Evolutionary conservation across 1,284 basidiomycete genomes (phyloP), one percentile per base, ranked within the genome.

Genomic region (Hortiboletus rubellus): DNA sequence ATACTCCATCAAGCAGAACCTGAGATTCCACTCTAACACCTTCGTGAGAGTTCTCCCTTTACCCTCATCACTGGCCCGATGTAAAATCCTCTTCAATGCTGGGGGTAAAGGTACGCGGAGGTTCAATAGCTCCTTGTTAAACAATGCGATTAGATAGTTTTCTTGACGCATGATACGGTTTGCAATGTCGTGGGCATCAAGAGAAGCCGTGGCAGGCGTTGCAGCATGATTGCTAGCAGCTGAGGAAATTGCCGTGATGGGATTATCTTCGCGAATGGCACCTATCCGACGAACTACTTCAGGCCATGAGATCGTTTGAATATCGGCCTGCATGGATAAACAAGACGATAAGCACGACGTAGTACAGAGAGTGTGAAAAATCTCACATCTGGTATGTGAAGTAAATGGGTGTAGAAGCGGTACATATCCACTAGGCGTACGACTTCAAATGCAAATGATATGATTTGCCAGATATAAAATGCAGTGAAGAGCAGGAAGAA

Each of bases 91-190:
- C 60, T 82, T 79, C 46, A 89, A 62, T 14, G 77, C 57, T 9
- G 68, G 71, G 1, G 92, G 93, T 18, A 95, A 66, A 1, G 96
- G 96, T 2, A 92, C 82, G 7, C 87, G 86, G 14, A 98, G 81
- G 73, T 99, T 92, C 46, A 99, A 79, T 5, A 98, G 75, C 64
- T 97, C 94, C 69, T 98, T 98, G 78, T 98, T 98, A 77, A 99
- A 98, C 15, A 99, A 76, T 0, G 96, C 96, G 58, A 98, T 97
- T 50, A 99, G 82, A 72, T 98, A 99, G 75, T 99, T 99, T 72
- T 98, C 95, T 72, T 97, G 93, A 18, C 96, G 85, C 85, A 99
- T 87, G 68, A 99, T 97, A 47, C 97, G 90, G 70, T 96, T 96
- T 7, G 94, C 94, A 53, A 96, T 85, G 71, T 98, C 96, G 72